Evolutionary conservation across 1,284 basidiomycete genomes (phyloP), one percentile per base, ranked within the genome.

Genomic region (Cryptococcus neoformans): DNA sequence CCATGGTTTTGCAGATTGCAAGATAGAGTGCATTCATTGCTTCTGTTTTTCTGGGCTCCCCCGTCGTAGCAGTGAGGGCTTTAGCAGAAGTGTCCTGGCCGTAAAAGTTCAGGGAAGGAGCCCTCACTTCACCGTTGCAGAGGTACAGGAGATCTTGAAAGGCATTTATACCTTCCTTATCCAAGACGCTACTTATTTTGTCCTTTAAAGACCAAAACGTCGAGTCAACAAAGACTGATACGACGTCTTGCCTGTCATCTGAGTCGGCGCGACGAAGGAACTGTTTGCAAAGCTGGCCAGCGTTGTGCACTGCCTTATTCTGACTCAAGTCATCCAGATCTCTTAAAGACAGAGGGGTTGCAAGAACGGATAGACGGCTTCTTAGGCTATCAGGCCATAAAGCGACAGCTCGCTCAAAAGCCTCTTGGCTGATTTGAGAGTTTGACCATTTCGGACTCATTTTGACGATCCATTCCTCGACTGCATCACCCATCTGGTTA

Each of bases 141-240:
- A 61, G 56, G 51, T 84, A 78, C 11, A 95, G 77, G 7, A 94
- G 78, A 11, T 84, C 81, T n/a, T 87, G 82, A 62, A 94, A 92
- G 0, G 88, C 87, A 50, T 84, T 79, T 4, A 87, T 80, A 61
- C 91, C 89, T 38, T 85, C 83, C 40, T 81, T 80, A 41, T 83
- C 82, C 35, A 89, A 73, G 3, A 80, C 75, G 1, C 79, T 56
- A 2, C 87, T 86, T 42, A 92, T 87, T 63, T 82, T 85, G 16
- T 85, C 83, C 67, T 90, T 90, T 65, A 94, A 78, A 42, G 84
- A 82, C 91, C 91, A 94, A 70, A 94, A 92, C 60, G 87, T 85
- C 2, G 79, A 57, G 6, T 57, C 44, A 7, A 60, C 53, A 54
- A 75, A 70, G 2, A 42, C 52, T 2, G 44, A 35, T 6, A 51